These are phyloP conservation scores for Eucalyptus tenuipes DNA, from an alignment of 345 rosid species.

Conservation along the genomic window DNA sequence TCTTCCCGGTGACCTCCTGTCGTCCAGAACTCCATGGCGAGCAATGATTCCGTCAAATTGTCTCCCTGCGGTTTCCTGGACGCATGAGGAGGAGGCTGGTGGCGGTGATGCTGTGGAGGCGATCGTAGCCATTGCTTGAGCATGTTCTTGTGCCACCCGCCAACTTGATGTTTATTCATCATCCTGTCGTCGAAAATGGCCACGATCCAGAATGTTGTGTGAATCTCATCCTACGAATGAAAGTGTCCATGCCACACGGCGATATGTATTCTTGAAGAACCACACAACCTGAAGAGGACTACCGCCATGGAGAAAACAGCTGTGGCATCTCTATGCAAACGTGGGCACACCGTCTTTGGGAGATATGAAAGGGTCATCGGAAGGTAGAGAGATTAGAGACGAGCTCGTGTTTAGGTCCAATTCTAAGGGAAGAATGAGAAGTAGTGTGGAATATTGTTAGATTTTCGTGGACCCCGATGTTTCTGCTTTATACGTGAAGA, in stretches of 20 bases:
- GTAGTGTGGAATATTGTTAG: background rate
- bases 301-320: background rate
- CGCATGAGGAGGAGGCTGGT: background rate
- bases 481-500: background rate
- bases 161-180: background rate
- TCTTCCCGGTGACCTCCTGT: background rate
- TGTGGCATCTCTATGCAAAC: background rate
- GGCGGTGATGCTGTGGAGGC: background rate
- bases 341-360: background rate
- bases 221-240: background rate
- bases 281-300: background rate
- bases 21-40: background rate
- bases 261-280: background rate
- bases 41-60: constrained; percentile 5
- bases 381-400: background rate
- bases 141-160: background rate
- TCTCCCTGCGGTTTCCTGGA: background rate
- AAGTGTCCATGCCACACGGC: background rate
- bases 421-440: background rate
- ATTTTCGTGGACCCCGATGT: background rate
- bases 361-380: background rate
- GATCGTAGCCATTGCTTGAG: background rate
- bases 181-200: background rate
- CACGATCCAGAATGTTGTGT: background rate
- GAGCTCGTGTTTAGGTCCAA: background rate